A percentile compares a stretch with the other conserved stretches of the same genome.
Evolutionary conservation across 2,329 filamentous ascomycete species (phyloP).

Genomic region (Daldinia sp.): DNA sequence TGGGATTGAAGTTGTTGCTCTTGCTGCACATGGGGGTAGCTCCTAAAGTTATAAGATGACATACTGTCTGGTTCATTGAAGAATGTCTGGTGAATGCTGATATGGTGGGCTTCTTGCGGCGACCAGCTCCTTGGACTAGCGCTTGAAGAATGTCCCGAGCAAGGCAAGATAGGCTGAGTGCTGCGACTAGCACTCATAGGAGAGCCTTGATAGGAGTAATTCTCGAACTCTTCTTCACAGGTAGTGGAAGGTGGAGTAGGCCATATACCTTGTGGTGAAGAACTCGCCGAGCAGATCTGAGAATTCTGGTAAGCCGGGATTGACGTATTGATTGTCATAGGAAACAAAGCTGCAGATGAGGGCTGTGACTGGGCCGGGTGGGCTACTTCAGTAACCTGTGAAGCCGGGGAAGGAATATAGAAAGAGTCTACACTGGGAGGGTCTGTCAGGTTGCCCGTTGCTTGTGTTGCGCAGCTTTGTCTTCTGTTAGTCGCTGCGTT

Average conservation of each 20-base stretch:
- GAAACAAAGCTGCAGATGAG: conserved; percentile 25
- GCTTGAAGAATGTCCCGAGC: conserved; percentile 28
- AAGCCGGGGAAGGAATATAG: conserved; percentile 40
- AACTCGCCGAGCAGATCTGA: conserved; percentile 43
- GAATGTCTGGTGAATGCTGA: conserved; percentile 32
- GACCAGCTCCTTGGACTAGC: conserved; percentile 53
- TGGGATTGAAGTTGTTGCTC: conserved; percentile 33
- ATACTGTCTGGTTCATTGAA: conserved; percentile 30
- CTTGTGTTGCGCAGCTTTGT: conserved; percentile 45
- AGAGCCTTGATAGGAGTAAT: conserved; percentile 53
- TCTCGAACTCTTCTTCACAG: conserved; percentile 55
- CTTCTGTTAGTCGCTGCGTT: conserved; percentile 26
- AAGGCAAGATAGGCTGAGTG: conserved; percentile 22
- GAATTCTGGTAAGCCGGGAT: conserved; percentile 38
- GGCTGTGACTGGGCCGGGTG: conserved; percentile 31
- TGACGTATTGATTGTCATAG: conserved; percentile 31
- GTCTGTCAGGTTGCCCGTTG: conserved; percentile 34
- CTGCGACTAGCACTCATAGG: conserved; percentile 42
- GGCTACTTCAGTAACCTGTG: conserved; percentile 36
- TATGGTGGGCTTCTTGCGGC: conserved; percentile 35
- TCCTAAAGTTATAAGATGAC: conserved; percentile 23
- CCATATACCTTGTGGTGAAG: conserved; percentile 48
- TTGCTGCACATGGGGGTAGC: conserved; percentile 24
- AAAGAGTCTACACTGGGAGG: conserved; percentile 30
- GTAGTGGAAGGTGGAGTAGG: conserved; percentile 54